A percentile compares a stretch with the other conserved stretches of the same genome.
These are phyloP conservation scores for Lipomyces sp. DNA, from an alignment of 805 yeast species.

Conservation along the genomic window DNA sequence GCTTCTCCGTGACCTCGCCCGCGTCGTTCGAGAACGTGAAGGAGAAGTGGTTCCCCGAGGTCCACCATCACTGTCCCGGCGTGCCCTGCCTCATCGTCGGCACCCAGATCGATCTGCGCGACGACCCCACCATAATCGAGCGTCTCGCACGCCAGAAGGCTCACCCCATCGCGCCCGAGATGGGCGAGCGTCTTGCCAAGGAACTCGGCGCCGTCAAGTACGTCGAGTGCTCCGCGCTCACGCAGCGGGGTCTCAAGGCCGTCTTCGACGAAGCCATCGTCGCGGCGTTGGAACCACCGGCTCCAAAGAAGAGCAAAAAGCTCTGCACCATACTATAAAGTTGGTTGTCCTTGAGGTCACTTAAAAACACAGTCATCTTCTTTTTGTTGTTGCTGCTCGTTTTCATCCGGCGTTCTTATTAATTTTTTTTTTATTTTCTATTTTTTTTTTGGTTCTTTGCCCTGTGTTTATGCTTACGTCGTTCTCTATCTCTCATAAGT, in stretches of 20 bases:
- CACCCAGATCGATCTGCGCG: conserved; percentile 91
- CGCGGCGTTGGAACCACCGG: conserved; percentile 97
- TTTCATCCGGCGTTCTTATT: no score
- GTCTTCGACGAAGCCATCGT: conserved; percentile 99
- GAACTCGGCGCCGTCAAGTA: conserved; percentile 94
- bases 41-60: conserved; percentile 99
- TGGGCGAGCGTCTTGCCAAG: conserved; percentile 89
- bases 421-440: no score
- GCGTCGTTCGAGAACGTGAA: conserved; percentile 96
- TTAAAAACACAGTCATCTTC: no score
- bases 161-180: conserved; percentile 77
- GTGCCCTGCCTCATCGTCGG: conserved; percentile 97
- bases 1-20: conserved; percentile 95
- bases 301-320: conserved; percentile 68
- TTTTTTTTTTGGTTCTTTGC: no score
- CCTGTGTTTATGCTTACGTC: no score
- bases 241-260: conserved; percentile 93
- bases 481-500: no score
- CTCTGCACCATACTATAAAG: conserved; percentile 20
- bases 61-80: conserved; percentile 87
- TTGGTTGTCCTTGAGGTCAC: no score
- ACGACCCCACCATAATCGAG: conserved; percentile 85
- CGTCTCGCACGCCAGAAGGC: conserved; percentile 87
- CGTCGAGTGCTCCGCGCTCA: conserved; percentile 96
- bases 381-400: no score